Evolutionary conservation across 129 eudicot species (phyloP), one percentile per base, ranked within the genome.

Genomic region (Lactuca sativa): DNA sequence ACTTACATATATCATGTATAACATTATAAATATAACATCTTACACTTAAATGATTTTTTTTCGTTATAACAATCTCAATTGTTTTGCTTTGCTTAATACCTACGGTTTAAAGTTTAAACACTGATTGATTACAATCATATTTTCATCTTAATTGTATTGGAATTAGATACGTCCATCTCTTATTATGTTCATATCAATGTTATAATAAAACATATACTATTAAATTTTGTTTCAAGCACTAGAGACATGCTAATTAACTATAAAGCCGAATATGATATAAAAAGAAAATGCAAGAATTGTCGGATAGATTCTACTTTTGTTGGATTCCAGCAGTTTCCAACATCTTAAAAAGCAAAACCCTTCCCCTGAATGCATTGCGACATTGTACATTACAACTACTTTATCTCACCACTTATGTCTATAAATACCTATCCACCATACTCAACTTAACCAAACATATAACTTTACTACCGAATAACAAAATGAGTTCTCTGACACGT

Each of bases 401-500:
- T 68, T 8, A 68, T 6, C 11, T 16, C 63, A 32, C 54, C 17
- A 54, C 44, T 67, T 9, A 54, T 33, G 18, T 10, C 62, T 68
- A 68, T 68, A 68, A 68, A 54, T 68, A 67, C 10, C 68, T 4
- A 10, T 53, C 15, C 7, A 53, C 57, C 15, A 53, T 5, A 53
- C 8, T 8, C 30, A 17, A 44, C 21, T 5, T 64, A 64, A 57
- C 37, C 37, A 25, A 57, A 25, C 56, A 25, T 47, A 47, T 60
- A 60, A 17, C 17, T 57, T 33, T 33, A 6, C 49, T 33, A 11
- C 51, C 52, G 30, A 17, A 49, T 59, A 60, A 59, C 76, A 59
- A 33, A 12, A 82, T 82, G 87, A 82, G 70, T 75, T 66, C 78
- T 66, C 9, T 80, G 5, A 72, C 30, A 62, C 77, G 82, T 21